Evolutionary conservation across 768 basidiomycete genomes (phyloP).

Genomic region (Galerina sulciceps): DNA sequence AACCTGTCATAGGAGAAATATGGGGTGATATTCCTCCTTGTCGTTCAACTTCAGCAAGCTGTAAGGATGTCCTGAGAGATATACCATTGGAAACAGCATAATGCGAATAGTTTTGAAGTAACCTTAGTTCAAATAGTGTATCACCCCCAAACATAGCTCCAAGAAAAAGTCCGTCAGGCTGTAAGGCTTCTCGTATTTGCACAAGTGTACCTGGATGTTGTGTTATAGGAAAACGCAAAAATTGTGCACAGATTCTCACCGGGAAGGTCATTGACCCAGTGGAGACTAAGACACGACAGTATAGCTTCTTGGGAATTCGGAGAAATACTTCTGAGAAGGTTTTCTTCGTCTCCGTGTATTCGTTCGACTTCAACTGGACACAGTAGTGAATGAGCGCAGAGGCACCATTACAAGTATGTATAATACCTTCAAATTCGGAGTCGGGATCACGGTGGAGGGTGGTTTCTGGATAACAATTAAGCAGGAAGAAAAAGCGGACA

Average conservation of each 20-base stretch:
- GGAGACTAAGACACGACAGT: constrained; percentile 88
- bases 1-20: constrained; percentile 97
- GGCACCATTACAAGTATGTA: background rate
- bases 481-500: background rate
- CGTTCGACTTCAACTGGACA: constrained; percentile 75
- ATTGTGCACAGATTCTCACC: constrained; percentile 48
- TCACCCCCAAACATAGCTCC: constrained; percentile 96
- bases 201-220: constrained; percentile 67
- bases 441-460: constrained; percentile 79
- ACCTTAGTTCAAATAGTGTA: constrained; percentile 92
- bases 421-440: constrained; percentile 77
- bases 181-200: constrained; percentile 83
- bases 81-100: background rate
- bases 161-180: constrained; percentile 93
- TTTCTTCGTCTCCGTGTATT: constrained; percentile 84
- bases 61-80: constrained; percentile 78
- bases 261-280: constrained; percentile 98
- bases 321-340: constrained; percentile 64
- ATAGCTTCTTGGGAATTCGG: constrained; percentile 88
- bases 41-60: constrained; percentile 91
- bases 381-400: constrained; percentile 6
- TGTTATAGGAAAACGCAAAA: background rate
- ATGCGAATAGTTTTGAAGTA: constrained; percentile 6
- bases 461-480: constrained; percentile 48
- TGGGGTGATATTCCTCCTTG: constrained; percentile 97